Percentiles rank a stretch among this genome's conserved stretches.
phyloP scores from a whole-genome alignment of 768 basidiomycete genomes.

The Psilocybe cyanescens region DNA sequence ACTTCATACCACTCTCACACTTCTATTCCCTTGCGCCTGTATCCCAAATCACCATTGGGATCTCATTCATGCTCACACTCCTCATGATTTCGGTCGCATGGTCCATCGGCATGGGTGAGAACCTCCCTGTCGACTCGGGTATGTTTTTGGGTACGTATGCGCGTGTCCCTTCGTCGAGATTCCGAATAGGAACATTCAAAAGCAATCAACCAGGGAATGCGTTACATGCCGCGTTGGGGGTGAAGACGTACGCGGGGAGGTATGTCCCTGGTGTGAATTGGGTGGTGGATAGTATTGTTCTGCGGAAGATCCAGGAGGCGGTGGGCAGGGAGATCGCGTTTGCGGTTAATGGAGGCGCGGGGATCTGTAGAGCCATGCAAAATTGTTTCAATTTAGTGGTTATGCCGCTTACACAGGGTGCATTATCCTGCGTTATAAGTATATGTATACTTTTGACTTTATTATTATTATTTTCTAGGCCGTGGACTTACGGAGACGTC shows the following conservation, averaged over 20 bases:
- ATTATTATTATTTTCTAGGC: constrained; percentile 40
- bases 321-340: constrained; percentile 81
- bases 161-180: too few relatives aligned
- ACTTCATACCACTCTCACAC: neutral
- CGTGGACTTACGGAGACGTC: constrained; percentile 90
- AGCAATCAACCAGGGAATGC: constrained; percentile 32
- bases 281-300: constrained; percentile 67
- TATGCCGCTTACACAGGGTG: constrained; percentile 80
- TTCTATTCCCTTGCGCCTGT: neutral
- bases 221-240: constrained; percentile 68
- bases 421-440: constrained; percentile 14
- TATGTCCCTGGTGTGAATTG: constrained; percentile 57
- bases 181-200: too few relatives aligned
- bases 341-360: constrained; percentile 77
- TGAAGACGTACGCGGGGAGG: constrained; percentile 53
- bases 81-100: constrained; percentile 48
- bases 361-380: constrained; percentile 77
- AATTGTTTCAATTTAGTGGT: constrained; percentile 77
- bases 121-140: neutral
- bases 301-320: constrained; percentile 66
- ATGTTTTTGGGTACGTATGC: neutral
- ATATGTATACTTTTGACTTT: neutral
- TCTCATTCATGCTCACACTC: constrained; percentile 73
- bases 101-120: neutral
- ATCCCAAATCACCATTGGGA: constrained; percentile 32